Evolutionary conservation across 306 rosid species (phyloP).

Genomic region (Sicyos edulis): DNA sequence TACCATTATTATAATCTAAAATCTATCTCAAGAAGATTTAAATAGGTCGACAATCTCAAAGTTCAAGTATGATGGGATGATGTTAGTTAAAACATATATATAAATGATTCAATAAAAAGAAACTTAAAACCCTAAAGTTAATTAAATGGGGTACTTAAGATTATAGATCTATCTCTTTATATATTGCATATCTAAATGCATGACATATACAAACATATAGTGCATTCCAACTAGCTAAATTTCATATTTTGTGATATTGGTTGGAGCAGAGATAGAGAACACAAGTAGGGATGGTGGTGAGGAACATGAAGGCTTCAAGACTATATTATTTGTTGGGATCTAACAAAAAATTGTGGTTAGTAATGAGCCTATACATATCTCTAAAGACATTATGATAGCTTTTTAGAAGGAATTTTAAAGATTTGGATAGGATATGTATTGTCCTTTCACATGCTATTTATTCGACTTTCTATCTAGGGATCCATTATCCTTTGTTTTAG

Average conservation of each 20-base stretch:
- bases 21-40: too few relatives aligned
- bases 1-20: too few relatives aligned
- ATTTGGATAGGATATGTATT: conserved; percentile 15
- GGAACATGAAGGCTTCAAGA: neutral
- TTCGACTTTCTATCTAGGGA: neutral
- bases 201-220: neutral
- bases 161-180: neutral
- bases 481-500: neutral
- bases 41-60: too few relatives aligned
- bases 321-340: neutral
- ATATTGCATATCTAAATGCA: neutral
- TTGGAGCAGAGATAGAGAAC: neutral
- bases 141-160: neutral
- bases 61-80: too few relatives aligned
- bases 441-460: neutral
- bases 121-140: too few relatives aligned
- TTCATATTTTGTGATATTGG: neutral
- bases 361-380: neutral
- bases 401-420: neutral
- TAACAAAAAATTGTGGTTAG: neutral
- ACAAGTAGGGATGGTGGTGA: neutral
- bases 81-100: too few relatives aligned
- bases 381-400: neutral
- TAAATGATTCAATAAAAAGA: too few relatives aligned
- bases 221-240: conserved; percentile 1